Conservation (phyloP, 148 eudicot genomes). For the Oxyria digyna region DNA sequence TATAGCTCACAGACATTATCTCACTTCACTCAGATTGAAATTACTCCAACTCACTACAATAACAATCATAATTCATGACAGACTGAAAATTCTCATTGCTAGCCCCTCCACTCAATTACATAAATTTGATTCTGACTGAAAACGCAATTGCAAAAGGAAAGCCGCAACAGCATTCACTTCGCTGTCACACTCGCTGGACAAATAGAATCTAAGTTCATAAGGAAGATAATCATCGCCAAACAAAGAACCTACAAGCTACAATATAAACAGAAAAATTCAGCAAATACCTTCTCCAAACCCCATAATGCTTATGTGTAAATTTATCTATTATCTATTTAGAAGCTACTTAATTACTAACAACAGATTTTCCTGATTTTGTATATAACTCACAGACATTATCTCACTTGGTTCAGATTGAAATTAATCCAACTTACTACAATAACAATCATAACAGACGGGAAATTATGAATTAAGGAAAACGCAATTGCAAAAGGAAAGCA, state of each 20-base stretch:
- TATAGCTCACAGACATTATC: not conserved
- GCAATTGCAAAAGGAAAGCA: not conserved
- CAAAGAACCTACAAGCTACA: not conserved
- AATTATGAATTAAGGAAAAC: not conserved
- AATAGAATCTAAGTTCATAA: not conserved
- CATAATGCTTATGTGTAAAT: too few species aligned
- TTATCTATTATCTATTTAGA: too few species aligned
- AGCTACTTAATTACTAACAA: not conserved
- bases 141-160: not conserved
- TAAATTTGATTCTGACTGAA: not conserved
- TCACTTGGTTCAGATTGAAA: not conserved
- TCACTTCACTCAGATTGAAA: not conserved
- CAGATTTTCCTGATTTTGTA: not conserved
- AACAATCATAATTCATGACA: too few species aligned
- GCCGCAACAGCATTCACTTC: not conserved
- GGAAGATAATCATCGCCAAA: not conserved
- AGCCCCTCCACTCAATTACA: too few species aligned
- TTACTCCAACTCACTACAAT: not conserved
- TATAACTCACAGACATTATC: not conserved
- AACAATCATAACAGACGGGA: too few species aligned
- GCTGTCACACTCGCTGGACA: not conserved
- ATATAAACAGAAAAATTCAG: not conserved
- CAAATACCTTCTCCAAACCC: conserved; percentile 46
- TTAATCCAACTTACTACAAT: not conserved
- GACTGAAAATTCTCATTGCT: too few species aligned